Percentiles rank a stretch among this genome's conserved stretches.
Conservation (phyloP, 2,329 filamentous ascomycete species). For the Diplocarpon mali region DNA sequence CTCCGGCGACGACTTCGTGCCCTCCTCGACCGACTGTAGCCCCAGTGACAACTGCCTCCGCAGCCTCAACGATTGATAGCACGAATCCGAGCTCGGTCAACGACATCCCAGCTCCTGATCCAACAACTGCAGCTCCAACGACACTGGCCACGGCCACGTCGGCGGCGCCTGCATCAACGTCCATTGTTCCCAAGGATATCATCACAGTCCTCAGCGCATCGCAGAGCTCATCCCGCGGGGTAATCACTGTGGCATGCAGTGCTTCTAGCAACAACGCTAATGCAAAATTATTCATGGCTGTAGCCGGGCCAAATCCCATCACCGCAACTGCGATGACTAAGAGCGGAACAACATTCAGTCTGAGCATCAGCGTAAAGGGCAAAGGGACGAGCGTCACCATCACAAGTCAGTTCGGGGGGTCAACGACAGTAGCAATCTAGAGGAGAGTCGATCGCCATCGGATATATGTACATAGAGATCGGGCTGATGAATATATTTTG, state of each 20-base stretch:
- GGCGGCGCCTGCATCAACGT: background rate
- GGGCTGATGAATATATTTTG: background rate
- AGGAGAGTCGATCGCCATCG: background rate
- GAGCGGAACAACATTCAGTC: background rate
- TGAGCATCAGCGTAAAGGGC: background rate
- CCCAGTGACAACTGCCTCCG: background rate
- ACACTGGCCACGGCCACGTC: no score
- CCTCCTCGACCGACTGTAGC: background rate
- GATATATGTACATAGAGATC: background rate
- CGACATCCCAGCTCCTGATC: no score
- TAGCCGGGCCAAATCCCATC: background rate
- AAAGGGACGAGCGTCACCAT: background rate
- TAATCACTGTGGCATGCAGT: background rate
- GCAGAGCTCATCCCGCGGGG: background rate
- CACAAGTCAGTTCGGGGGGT: background rate
- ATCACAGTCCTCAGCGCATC: background rate
- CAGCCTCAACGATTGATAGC: background rate
- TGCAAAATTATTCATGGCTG: background rate
- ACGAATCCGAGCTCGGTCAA: no score
- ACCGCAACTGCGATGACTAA: background rate
- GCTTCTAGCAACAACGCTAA: background rate
- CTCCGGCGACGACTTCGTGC: slow-evolving; percentile 6
- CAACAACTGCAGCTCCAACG: no score
- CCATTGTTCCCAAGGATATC: background rate
- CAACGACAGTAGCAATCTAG: background rate